Evolutionary conservation across 139 green algal species (phyloP), one percentile per base, ranked within the genome.

Genomic region (Chlamydomonas sp.): DNA sequence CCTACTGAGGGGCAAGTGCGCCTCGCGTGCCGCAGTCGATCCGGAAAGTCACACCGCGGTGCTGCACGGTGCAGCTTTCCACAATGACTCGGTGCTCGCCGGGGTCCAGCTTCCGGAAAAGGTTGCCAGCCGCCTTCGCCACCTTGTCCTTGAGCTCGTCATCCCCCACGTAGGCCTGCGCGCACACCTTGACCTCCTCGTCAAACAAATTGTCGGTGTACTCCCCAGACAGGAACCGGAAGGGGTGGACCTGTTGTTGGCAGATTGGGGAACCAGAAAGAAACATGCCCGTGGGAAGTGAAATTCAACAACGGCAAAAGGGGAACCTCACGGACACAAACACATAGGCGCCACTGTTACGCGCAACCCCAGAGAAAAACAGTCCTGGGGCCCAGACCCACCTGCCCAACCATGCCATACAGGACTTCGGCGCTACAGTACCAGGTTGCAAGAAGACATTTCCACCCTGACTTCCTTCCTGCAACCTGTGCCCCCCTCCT

Each of bases 1-100:
- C 31, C 31, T 49, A 49, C 31, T 49, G 31, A 49, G 31, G 31
- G 31, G 31, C 31, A 49, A 49, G 31, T 49, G 31, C 31, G 31
- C 31, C 31, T 49, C 31, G 31, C 31, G 31, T 78, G 20, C 10
- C 73, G n/a, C 73, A 78, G 5, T 78, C 73, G 14, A 78, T 78
- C 73, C 73, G 73, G 73, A 78, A 78, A 5, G 73, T 78, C 73
- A 78, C 73, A 16, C 73, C 73, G 73, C 73, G 73, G 73, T 78
- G 73, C 73, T 62, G 73, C 73, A 78, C n/a, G n/a, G 73, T 78
- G 73, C 73, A 69, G 64, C 64, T 62, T 5, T 78, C 61, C 14
- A 20, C n/a, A 12, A 20, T 17, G 69, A 75, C 69, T 16, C 69
- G 69, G 69, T 75, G 69, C 14, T 12, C 14, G 14, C n/a, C 69